Evolutionary conservation across 805 yeast genomes (phyloP).

Genomic region (Yarrowia bubula): DNA sequence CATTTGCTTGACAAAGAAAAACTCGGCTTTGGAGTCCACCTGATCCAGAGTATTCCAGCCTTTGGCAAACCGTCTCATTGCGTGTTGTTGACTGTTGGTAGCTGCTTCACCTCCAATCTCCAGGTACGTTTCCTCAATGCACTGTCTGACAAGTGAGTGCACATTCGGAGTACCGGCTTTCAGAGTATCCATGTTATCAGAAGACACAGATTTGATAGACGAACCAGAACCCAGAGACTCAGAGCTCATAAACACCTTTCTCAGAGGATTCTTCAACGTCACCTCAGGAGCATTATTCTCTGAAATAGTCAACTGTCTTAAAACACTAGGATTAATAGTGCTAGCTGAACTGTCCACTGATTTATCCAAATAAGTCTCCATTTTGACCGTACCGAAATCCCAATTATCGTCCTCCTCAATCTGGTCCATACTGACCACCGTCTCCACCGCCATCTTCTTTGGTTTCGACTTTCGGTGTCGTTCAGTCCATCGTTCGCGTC

Average conservation of each 20-base stretch:
- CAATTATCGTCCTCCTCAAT: slow-evolving; percentile 39
- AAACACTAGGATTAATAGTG: neutral
- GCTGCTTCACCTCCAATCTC: slow-evolving; percentile 16
- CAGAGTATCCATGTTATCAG: neutral
- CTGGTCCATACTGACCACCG: slow-evolving; percentile 8
- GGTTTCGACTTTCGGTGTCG: slow-evolving; percentile 17
- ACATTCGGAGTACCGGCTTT: neutral
- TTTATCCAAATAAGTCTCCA: slow-evolving; percentile 5
- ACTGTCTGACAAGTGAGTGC: neutral
- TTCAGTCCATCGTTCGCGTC: slow-evolving; percentile 9
- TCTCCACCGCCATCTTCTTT: slow-evolving; percentile 28
- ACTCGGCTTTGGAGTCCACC: slow-evolving; percentile 6
- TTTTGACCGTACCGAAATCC: slow-evolving; percentile 43
- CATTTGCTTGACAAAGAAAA: slow-evolving; percentile 15
- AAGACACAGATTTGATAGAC: neutral
- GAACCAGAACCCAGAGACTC: neutral
- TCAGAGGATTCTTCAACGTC: slow-evolving; percentile 2
- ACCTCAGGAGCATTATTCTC: slow-evolving; percentile 10
- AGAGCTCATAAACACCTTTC: neutral
- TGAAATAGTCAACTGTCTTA: neutral
- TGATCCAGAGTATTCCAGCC: slow-evolving; percentile 26
- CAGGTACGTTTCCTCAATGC: slow-evolving; percentile 14
- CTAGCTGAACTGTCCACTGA: neutral
- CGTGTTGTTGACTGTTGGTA: slow-evolving; percentile 3
- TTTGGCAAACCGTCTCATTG: slow-evolving; percentile 11